A percentile compares a stretch with the other conserved stretches of the same genome.
Evolutionary conservation across 179 eudicot genomes (phyloP).

Genomic region (Nepenthes alata): DNA sequence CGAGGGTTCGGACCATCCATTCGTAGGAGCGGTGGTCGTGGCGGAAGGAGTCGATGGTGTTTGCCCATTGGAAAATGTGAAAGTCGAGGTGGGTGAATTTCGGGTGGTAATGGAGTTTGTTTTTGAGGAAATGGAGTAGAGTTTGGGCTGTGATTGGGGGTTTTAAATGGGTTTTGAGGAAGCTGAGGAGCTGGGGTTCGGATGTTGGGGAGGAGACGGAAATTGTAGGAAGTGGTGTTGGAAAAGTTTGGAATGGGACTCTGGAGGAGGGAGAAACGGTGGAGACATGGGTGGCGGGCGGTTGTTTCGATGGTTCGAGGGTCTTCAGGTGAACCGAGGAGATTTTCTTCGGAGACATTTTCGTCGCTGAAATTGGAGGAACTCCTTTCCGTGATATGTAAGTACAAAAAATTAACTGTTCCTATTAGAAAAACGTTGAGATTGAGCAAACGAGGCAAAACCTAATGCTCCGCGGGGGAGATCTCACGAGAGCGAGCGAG

Average conservation of each 20-base stretch:
- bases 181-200: conserved; percentile 17
- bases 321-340: neutral
- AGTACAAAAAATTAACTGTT: no score
- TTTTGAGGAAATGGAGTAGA: conserved; percentile 57
- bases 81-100: conserved; percentile 68
- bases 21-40: conserved; percentile 73
- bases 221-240: conserved; percentile 41
- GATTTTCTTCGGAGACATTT: conserved; percentile 1
- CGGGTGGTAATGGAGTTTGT: conserved; percentile 71
- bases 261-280: conserved; percentile 1
- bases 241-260: conserved; percentile 22
- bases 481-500: no score
- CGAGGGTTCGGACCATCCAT: conserved; percentile 71
- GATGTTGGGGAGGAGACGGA: conserved; percentile 35
- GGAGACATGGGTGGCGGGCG: neutral
- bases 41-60: conserved; percentile 61
- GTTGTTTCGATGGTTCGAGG: neutral
- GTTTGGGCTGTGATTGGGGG: conserved; percentile 48
- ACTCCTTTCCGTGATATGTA: no score
- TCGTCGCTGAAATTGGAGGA: neutral
- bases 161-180: conserved; percentile 47
- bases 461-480: no score
- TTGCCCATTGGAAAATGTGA: conserved; percentile 71
- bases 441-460: no score
- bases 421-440: no score